phyloP scores from a whole-genome alignment of 768 basidiomycete genomes.

The Kwoniella sp. region DNA sequence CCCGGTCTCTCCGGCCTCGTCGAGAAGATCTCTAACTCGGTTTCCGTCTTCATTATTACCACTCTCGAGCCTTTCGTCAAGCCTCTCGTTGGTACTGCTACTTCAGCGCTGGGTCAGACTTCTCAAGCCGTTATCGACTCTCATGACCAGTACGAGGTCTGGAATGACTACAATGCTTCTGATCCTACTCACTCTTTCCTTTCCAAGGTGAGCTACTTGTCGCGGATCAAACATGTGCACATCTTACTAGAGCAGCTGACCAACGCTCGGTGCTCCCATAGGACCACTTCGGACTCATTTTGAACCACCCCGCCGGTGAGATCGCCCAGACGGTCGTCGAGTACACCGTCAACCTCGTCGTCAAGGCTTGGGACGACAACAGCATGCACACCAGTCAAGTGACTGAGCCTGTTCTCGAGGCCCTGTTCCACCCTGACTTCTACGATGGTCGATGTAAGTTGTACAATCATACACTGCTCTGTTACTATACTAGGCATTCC shows the following conservation, averaged over 20 bases:
- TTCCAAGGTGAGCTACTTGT: constrained; percentile 63
- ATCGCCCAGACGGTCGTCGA: constrained; percentile 70
- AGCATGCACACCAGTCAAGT: constrained; percentile 43
- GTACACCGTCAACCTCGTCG: constrained; percentile 68
- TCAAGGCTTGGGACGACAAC: constrained; percentile 78
- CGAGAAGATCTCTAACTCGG: constrained; percentile 75
- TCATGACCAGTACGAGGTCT: constrained; percentile 82
- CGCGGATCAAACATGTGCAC: too few species aligned
- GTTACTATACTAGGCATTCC: neutral
- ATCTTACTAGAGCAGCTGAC: too few species aligned
- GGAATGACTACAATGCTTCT: constrained; percentile 77
- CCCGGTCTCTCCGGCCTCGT: constrained; percentile 72
- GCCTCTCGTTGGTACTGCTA: constrained; percentile 73
- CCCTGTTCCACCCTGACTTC: constrained; percentile 54
- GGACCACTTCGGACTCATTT: constrained; percentile 72
- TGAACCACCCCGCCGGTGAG: constrained; percentile 75
- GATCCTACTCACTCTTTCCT: constrained; percentile 66
- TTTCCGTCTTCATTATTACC: constrained; percentile 72
- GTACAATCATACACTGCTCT: neutral
- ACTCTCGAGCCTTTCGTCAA: constrained; percentile 83
- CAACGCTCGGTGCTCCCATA: too few species aligned
- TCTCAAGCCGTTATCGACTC: constrained; percentile 77
- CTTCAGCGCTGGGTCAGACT: constrained; percentile 64
- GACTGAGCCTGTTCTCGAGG: constrained; percentile 50
- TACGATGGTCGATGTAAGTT: constrained; percentile 40